Evolutionary conservation across 2,329 filamentous ascomycete genomes (phyloP), one percentile per base, ranked within the genome.

Genomic region (Diaporthe sp.): DNA sequence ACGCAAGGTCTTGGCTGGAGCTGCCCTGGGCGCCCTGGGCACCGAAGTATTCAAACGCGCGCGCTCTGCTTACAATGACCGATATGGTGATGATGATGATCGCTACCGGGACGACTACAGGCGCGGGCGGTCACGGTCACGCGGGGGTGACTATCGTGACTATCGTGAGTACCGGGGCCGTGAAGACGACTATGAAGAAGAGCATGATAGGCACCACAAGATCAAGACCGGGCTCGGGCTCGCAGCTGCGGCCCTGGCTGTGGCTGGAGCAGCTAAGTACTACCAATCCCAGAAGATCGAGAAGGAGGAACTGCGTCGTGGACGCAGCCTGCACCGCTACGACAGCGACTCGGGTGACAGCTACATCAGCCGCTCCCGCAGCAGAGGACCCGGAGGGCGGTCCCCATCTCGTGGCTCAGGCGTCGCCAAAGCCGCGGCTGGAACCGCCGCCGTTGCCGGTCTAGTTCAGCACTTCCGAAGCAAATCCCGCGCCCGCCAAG

Each of bases 261-360:
- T 92, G 28, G 91, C 91, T 4, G 91, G 91, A n/a, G 91, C 91
- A 7, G 88, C 90, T 77, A 92, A 92, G 80, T 92, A 92, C 79
- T 89, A 90, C 80, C 88, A 92, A 77, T 87, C 88, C 78, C 90
- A 87, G 82, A 92, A 90, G 80, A 82, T 89, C 60, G 90, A 92
- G 60, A 90, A 89, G 79, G 91, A 92, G 77, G 91, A 92, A 79
- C 82, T 86, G 19, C 84, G 80, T 37, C 89, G 91, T 68, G 91
- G 91, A 13, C 89, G 91, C 60, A 88, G 88, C 79, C 87, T 88
- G 44, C 87, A 84, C 57, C 86, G 89, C 53, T 83, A 83, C 72
- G 83, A 84, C 51, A 80, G 81, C 57, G 85, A 84, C 62, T 84
- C 87, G 72, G 85, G 86, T 79, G 81, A 58, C 80, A 86, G 86